Evolutionary conservation across 202 grass and related monocot genomes (phyloP).

Genomic region (Brachypodium distachyon): DNA sequence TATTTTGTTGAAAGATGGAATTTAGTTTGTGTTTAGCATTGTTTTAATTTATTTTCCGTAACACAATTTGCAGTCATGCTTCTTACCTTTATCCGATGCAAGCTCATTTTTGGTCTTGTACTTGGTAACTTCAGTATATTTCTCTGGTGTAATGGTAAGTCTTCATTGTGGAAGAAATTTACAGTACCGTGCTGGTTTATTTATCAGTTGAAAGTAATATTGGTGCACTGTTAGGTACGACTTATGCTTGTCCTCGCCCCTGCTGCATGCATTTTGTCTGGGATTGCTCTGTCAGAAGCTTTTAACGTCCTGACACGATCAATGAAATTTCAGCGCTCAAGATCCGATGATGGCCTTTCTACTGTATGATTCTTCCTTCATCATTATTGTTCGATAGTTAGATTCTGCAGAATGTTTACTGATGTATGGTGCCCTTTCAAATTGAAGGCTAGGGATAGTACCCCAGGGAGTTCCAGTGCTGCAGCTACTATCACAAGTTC

Average conservation of each 20-base stretch:
- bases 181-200: neutral
- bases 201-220: slow-evolving; percentile 6
- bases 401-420: neutral
- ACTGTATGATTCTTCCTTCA: slow-evolving; percentile 35
- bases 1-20: neutral
- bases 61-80: slow-evolving; percentile 67
- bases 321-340: slow-evolving; percentile 70
- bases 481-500: slow-evolving; percentile 13
- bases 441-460: slow-evolving; percentile 30
- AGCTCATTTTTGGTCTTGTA: slow-evolving; percentile 94
- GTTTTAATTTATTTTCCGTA: neutral
- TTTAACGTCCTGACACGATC: slow-evolving; percentile 79
- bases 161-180: neutral
- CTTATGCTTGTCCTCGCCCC: slow-evolving; percentile 99
- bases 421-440: neutral
- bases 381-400: slow-evolving; percentile 12
- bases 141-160: slow-evolving; percentile 98
- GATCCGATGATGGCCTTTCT: slow-evolving; percentile 35
- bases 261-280: slow-evolving; percentile 92
- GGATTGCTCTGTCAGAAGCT: slow-evolving; percentile 91
- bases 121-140: slow-evolving; percentile 92
- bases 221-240: slow-evolving; percentile 54
- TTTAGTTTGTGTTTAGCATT: neutral
- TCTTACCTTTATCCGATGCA: slow-evolving; percentile 97
- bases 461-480: slow-evolving; percentile 18